Evolutionary conservation across 2,329 filamentous ascomycete species (phyloP).

Genomic region (Purpureocillium lavendulum): DNA sequence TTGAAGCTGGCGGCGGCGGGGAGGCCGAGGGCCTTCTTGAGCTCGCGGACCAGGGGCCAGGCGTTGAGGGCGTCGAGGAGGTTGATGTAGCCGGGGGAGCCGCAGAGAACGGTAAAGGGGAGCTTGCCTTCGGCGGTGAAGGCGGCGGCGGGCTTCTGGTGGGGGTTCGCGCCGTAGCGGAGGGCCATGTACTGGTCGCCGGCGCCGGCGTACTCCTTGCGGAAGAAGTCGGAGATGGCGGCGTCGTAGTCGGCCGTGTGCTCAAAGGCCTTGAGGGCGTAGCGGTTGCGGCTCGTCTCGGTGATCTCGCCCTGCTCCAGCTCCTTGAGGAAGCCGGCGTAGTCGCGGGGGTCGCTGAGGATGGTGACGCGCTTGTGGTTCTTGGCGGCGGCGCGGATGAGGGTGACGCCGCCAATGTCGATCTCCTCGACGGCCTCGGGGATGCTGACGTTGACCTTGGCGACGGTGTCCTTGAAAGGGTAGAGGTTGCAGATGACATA

Average conservation of each 20-base stretch:
- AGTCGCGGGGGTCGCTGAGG: conserved; percentile 88
- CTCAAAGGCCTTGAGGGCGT: conserved; percentile 96
- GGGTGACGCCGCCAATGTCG: conserved; percentile 94
- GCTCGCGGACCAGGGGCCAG: conserved; percentile 94
- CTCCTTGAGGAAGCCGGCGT: conserved; percentile 87
- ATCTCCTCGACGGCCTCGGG: conserved; percentile 97
- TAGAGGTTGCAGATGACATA: conserved; percentile 98
- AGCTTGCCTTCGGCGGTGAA: conserved; percentile 65
- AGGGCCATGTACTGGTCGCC: conserved; percentile 77
- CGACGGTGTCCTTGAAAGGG: conserved; percentile 97
- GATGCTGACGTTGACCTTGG: conserved; percentile 94
- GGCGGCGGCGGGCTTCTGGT: conserved; percentile 93
- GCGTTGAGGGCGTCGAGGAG: conserved; percentile 92
- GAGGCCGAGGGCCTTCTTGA: conserved; percentile 78
- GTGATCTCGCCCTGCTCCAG: conserved; percentile 80
- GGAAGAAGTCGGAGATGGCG: conserved; percentile 94
- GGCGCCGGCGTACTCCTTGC: conserved; percentile 86
- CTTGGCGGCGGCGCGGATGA: conserved; percentile 94
- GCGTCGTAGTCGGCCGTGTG: conserved; percentile 96
- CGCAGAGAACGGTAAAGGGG: conserved; percentile 90
- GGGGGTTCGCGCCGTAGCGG: conserved; percentile 93
- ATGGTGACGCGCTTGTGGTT: conserved; percentile 95
- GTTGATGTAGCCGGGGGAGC: conserved; percentile 94
- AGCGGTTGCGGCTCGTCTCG: conserved; percentile 75
- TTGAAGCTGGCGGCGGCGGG: conserved; percentile 97